phyloP scores from a whole-genome alignment of 345 rosid species.

The Hirschfeldia incana region DNA sequence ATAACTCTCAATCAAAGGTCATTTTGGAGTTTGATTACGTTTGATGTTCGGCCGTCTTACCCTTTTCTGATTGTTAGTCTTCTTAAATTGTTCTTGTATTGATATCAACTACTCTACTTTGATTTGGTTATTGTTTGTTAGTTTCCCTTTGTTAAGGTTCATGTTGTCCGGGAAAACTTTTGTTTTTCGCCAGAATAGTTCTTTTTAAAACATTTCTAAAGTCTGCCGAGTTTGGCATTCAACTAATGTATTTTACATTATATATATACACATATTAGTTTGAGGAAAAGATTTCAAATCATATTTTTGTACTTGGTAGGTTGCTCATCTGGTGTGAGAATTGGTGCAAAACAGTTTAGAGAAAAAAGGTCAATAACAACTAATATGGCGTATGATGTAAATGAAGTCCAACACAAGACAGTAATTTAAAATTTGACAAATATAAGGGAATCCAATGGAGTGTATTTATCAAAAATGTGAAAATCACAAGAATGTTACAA shows the following conservation, averaged over 20 bases:
- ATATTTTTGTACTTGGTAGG: neutral
- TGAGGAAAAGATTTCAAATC: neutral
- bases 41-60: too few species aligned
- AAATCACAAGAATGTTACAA: neutral
- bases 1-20: too few species aligned
- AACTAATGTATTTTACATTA: neutral
- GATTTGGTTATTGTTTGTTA: too few species aligned
- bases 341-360: neutral
- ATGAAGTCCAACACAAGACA: neutral
- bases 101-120: too few species aligned
- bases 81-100: too few species aligned
- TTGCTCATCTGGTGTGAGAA: neutral
- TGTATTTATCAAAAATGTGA: neutral
- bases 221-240: neutral
- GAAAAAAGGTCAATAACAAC: neutral
- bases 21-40: too few species aligned
- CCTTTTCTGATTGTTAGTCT: too few species aligned
- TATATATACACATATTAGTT: neutral
- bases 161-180: neutral
- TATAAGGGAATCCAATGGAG: conserved; percentile 20
- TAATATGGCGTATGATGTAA: neutral
- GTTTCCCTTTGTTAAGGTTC: neutral
- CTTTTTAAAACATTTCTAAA: neutral
- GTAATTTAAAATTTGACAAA: neutral
- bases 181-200: too few species aligned